phyloP scores from a whole-genome alignment of 2,329 filamentous ascomycete species.

The Alternaria triticina region DNA sequence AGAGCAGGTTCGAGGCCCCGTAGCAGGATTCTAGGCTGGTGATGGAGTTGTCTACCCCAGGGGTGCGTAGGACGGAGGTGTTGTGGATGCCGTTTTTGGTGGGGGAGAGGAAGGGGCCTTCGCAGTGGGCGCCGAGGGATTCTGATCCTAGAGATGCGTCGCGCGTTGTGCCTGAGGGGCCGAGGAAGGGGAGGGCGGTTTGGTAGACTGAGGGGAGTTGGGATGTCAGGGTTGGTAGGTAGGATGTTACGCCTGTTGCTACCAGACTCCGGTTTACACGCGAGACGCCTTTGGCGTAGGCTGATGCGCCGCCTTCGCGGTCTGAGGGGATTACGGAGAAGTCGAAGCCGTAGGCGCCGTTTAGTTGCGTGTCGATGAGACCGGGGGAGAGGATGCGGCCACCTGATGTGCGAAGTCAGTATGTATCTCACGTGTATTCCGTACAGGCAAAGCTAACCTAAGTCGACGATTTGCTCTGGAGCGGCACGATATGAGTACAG shows the following conservation, averaged over 20 bases:
- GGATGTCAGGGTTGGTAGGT: constrained; percentile 84
- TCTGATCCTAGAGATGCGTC: constrained; percentile 75
- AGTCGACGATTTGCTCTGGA: constrained; percentile 77
- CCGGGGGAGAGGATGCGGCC: constrained; percentile 86
- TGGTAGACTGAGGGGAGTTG: constrained; percentile 83
- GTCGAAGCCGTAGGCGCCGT: constrained; percentile 91
- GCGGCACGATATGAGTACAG: constrained; percentile 71
- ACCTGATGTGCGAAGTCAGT: constrained; percentile 29
- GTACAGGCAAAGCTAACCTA: constrained; percentile 49
- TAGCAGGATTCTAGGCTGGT: constrained; percentile 74
- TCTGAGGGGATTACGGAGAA: constrained; percentile 81
- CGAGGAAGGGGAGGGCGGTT: constrained; percentile 77
- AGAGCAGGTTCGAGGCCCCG: constrained; percentile 69
- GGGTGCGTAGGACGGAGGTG: constrained; percentile 70
- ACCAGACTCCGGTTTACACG: constrained; percentile 75
- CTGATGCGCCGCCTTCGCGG: constrained; percentile 57
- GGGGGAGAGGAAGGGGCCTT: constrained; percentile 85
- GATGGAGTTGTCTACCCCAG: constrained; percentile 59
- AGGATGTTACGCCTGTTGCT: constrained; percentile 84
- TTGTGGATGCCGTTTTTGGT: constrained; percentile 89
- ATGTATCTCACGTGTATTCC: too few species aligned
- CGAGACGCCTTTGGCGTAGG: constrained; percentile 75
- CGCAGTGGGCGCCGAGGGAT: constrained; percentile 87
- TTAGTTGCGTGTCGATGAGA: constrained; percentile 89
- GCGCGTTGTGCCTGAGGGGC: constrained; percentile 69